Percentiles rank a stretch among this genome's conserved stretches.
phyloP scores from a whole-genome alignment of 768 basidiomycete genomes.

The Boletus pseudopeckii region DNA sequence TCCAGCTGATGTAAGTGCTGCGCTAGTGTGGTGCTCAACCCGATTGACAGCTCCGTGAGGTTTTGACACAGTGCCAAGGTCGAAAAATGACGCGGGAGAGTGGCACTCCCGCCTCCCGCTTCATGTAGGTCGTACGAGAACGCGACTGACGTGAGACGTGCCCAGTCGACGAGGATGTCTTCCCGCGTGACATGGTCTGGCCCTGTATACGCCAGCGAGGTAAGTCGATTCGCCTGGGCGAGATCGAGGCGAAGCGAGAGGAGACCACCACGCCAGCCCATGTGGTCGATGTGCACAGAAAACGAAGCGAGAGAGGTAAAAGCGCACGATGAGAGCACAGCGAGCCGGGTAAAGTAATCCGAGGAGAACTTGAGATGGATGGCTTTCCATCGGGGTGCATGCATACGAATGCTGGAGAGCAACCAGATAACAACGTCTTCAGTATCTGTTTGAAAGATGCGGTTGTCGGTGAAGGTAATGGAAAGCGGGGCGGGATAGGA shows the following conservation, averaged over 20 bases:
- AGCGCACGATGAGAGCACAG: constrained; percentile 16
- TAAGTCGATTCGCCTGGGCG: constrained; percentile 13
- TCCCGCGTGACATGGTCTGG: constrained; percentile 22
- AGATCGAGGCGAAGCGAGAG: constrained; percentile 23
- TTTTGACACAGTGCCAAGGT: constrained; percentile 14
- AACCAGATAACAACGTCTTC: constrained; percentile 19
- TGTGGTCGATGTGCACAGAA: constrained; percentile 25
- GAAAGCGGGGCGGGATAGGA: constrained; percentile 23
- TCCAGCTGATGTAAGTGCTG: constrained; percentile 16
- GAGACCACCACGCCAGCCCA: constrained; percentile 25
- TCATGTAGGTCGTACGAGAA: constrained; percentile 26
- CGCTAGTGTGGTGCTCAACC: constrained; percentile 10
- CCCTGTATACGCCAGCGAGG: constrained; percentile 23
- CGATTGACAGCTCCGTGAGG: constrained; percentile 23
- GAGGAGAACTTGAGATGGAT: constrained; percentile 28
- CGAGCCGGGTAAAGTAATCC: constrained; percentile 22
- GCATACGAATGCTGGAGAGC: constrained; percentile 14
- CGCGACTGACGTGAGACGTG: constrained; percentile 23
- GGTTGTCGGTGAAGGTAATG: constrained; percentile 24
- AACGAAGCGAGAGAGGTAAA: constrained; percentile 23
- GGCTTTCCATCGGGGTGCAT: constrained; percentile 24
- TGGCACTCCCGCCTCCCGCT: constrained; percentile 23
- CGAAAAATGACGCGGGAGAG: constrained; percentile 20
- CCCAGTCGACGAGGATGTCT: constrained; percentile 23
- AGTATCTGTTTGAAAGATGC: constrained; percentile 25